Percentiles rank a stretch among this genome's conserved stretches.
phyloP scores from a whole-genome alignment of 108 stramenopile genomes.

The Nitzschia sp. region DNA sequence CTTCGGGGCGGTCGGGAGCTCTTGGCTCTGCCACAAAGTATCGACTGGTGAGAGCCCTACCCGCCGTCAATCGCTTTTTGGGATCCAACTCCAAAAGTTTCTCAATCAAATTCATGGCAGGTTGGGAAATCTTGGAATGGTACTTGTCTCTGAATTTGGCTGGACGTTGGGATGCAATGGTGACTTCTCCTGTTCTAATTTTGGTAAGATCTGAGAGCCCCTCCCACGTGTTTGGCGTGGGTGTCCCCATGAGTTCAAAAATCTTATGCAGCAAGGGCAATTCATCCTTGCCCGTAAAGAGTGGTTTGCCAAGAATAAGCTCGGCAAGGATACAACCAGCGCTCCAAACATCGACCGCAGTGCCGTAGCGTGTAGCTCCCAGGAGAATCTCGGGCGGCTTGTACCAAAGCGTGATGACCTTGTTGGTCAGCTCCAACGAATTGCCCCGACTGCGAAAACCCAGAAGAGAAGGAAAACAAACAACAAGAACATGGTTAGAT shows the following conservation, averaged over 20 bases:
- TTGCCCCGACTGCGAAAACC: constrained; percentile 31
- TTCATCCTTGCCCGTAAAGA: constrained; percentile 91
- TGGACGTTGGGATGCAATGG: constrained; percentile 38
- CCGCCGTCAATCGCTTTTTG: constrained; percentile 63
- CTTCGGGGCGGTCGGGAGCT: constrained; percentile 66
- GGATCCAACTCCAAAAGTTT: constrained; percentile 82
- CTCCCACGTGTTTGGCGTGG: constrained; percentile 62
- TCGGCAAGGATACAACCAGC: constrained; percentile 97
- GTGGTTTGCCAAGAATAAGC: constrained; percentile 84
- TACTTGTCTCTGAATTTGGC: constrained; percentile 65
- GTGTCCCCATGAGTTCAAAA: constrained; percentile 82
- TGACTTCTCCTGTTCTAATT: constrained; percentile 60
- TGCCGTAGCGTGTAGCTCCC: constrained; percentile 75
- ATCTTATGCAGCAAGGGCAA: constrained; percentile 88
- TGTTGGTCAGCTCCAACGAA: constrained; percentile 63
- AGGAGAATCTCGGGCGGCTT: constrained; percentile 87
- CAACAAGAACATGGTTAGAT: not conserved
- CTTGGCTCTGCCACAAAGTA: constrained; percentile 69
- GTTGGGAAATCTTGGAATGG: constrained; percentile 44
- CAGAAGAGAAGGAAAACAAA: constrained; percentile 3
- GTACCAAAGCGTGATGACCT: constrained; percentile 92
- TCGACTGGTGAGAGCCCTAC: constrained; percentile 52
- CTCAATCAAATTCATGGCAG: constrained; percentile 70
- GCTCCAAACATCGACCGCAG: constrained; percentile 95
- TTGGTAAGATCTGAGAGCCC: constrained; percentile 62